Conservation (phyloP, 2,329 filamentous ascomycete species). For the Penicillium oxalicum region DNA sequence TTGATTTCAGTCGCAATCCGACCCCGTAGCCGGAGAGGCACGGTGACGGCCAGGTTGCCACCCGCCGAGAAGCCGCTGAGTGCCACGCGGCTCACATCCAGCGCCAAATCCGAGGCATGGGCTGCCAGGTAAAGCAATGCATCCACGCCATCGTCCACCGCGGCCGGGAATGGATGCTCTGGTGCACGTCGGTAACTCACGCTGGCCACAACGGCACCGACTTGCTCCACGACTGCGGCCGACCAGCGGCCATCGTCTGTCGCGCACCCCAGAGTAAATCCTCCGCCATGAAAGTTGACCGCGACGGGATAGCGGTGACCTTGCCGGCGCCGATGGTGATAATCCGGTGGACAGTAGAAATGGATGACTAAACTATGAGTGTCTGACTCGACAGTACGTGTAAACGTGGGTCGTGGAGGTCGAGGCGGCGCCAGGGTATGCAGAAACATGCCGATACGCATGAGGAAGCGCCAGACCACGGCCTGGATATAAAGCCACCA, state of each 20-base stretch:
- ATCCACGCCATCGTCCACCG: conserved; percentile 59
- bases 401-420: conserved; percentile 57
- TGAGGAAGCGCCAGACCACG: conserved; percentile 60
- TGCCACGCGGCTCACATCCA: conserved; percentile 53
- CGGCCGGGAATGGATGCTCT: conserved; percentile 56
- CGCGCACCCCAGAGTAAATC: conserved; percentile 55
- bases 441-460: conserved; percentile 63
- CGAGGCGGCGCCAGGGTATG: conserved; percentile 57
- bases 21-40: conserved; percentile 53
- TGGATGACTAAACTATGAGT: conserved; percentile 49
- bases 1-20: conserved; percentile 18
- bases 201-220: conserved; percentile 53
- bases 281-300: conserved; percentile 60
- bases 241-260: conserved; percentile 59
- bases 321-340: conserved; percentile 28
- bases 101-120: conserved; percentile 50
- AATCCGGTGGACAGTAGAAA: conserved; percentile 54
- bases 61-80: conserved; percentile 59
- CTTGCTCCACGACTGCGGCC: conserved; percentile 49
- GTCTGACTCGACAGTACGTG: conserved; percentile 49
- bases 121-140: conserved; percentile 54
- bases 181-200: conserved; percentile 59
- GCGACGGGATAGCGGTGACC: conserved; percentile 50
- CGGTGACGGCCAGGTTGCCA: conserved; percentile 57
- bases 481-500: conserved; percentile 60